A percentile compares a stretch with the other conserved stretches of the same genome.
Evolutionary conservation across 805 yeast species (phyloP).

Genomic region (Pichia membranifaciens): DNA sequence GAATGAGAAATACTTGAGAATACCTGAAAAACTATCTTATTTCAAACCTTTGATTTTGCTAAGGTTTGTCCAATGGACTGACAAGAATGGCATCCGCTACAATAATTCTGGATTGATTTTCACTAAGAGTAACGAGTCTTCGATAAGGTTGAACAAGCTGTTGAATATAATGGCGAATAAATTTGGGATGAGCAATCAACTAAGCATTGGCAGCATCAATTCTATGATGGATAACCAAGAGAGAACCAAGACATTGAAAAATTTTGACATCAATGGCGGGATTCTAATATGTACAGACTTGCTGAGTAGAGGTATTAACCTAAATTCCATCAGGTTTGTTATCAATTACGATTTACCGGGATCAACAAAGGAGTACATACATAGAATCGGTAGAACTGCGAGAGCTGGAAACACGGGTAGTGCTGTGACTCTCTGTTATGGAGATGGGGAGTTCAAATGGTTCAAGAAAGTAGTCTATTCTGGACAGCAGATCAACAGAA

Average conservation of each 20-base stretch:
- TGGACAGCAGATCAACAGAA: slow-evolving; percentile 49
- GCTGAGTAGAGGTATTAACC: slow-evolving; percentile 93
- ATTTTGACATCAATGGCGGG: slow-evolving; percentile 47
- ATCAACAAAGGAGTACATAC: slow-evolving; percentile 87
- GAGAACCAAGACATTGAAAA: slow-evolving; percentile 51
- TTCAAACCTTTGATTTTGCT: slow-evolving; percentile 73
- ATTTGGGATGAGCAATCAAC: slow-evolving; percentile 9
- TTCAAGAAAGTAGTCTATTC: slow-evolving; percentile 40
- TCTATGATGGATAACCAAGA: slow-evolving; percentile 49
- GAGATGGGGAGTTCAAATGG: slow-evolving; percentile 74
- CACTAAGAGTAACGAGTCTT: slow-evolving; percentile 76
- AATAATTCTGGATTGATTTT: slow-evolving; percentile 48
- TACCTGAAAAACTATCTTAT: slow-evolving; percentile 28
- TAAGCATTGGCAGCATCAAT: slow-evolving; percentile 44
- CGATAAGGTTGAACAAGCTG: slow-evolving; percentile 70
- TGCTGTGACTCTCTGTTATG: slow-evolving; percentile 69
- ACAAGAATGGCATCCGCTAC: slow-evolving; percentile 29
- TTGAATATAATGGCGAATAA: slow-evolving; percentile 36
- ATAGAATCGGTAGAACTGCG: slow-evolving; percentile 95
- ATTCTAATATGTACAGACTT: slow-evolving; percentile 77
- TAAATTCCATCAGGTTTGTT: slow-evolving; percentile 63
- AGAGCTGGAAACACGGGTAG: slow-evolving; percentile 79
- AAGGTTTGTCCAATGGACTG: slow-evolving; percentile 38
- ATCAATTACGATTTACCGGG: slow-evolving; percentile 88
- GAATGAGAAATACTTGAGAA: slow-evolving; percentile 27